Evolutionary conservation across 2,329 filamentous ascomycete genomes (phyloP), one percentile per base, ranked within the genome.

Genomic region (Moelleriella libera): DNA sequence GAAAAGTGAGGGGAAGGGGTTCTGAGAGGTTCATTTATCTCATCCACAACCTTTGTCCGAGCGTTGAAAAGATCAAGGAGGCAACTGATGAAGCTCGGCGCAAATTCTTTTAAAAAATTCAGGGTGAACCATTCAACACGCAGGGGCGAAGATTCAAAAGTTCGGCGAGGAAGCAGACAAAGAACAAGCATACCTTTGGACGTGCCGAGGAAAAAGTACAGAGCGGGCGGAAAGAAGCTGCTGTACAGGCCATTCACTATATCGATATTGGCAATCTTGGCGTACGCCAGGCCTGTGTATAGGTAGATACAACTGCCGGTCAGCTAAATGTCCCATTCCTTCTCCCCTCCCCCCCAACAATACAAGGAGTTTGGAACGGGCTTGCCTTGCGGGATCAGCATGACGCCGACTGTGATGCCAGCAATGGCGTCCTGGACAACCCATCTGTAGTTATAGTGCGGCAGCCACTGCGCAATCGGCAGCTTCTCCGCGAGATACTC

Each of bases 391-490:
- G 77, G 77, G 47, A 82, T 78, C 42, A 81, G 63, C 66, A 79
- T 72, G 30, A 79, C 65, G 7, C 75, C 77, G 30, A 82, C 63
- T 10, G 75, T 83, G 52, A 76, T 65, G 14, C 80, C 80, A 9
- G 76, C 78, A 52, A 83, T 74, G 9, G 74, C 59, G 56, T 84
- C 79, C 55, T 77, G 76, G 14, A 78, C 49, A 2, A 83, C 57
- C 79, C 78, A 84, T 68, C 70, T 63, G 5, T 68, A 71, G 14
- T 77, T 69, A 59, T 83, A 83, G 43, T 67, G 68, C 9, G 80
- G 78, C 1, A 83, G 65, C 80, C 80, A 83, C 45, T 75, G 71
- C 7, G 78, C 61, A 41, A 82, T 74, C 1, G 79, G 80, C 3
- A 80, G 63, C 57, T 82, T 83, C 51, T 79, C 76, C 34, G 71